These are phyloP conservation scores for Oryza nivara DNA, from an alignment of 176 grass and related monocot genomes.

Conservation along the genomic window DNA sequence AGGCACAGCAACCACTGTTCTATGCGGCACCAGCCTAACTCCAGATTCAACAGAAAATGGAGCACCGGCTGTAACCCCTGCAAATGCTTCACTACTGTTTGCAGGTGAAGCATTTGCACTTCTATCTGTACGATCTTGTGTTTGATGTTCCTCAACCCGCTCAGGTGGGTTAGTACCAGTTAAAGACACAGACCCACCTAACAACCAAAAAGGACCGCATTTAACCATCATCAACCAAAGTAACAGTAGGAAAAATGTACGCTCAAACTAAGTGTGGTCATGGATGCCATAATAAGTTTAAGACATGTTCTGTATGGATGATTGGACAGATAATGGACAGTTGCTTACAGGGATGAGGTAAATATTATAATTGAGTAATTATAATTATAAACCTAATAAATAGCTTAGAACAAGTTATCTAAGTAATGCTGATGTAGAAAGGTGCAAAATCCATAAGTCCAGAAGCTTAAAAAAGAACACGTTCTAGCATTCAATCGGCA, in stretches of 20 bases:
- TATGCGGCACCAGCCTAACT: conserved; percentile 76
- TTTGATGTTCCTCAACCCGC: conserved; percentile 60
- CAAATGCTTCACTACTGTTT: conserved; percentile 58
- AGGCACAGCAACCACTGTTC: conserved; percentile 82
- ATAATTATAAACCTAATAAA: no score
- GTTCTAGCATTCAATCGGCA: background rate
- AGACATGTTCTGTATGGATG: no score
- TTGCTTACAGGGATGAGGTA: no score
- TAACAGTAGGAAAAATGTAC: conserved; percentile 29
- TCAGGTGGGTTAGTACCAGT: conserved; percentile 58
- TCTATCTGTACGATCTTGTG: conserved; percentile 55
- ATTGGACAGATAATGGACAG: no score
- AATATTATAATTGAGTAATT: no score
- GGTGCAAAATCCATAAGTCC: no score
- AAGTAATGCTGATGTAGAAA: no score
- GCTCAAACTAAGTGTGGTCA: background rate
- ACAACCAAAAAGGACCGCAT: conserved; percentile 42
- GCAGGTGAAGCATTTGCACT: conserved; percentile 50
- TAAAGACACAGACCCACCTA: conserved; percentile 69
- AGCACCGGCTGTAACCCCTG: conserved; percentile 50
- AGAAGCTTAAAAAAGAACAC: no score
- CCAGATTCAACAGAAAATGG: conserved; percentile 72
- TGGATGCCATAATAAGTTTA: background rate
- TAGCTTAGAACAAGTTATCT: no score
- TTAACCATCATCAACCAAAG: conserved; percentile 41